Base-by-base conservation (phyloP, 2,329 filamentous ascomycete genomes). In the Dothistroma pini region DNA sequence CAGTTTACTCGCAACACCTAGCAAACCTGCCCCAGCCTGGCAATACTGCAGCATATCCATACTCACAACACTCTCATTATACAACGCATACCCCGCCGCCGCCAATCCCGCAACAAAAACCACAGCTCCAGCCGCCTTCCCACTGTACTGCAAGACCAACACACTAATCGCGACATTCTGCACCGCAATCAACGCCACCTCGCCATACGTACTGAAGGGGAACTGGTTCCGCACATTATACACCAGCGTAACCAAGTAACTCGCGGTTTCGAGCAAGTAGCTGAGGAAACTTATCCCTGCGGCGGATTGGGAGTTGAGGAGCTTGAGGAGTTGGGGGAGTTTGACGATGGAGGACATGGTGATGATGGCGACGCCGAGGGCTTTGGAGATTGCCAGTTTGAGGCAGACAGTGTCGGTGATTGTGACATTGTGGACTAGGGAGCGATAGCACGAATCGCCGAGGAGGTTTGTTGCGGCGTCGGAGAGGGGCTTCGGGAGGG, bases 141-240 rank as follows among this genome's bases (percentile, higher is more conserved):
- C 89, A 61, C 86, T 87, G 76, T 92, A 97, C 74, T 89, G 88
- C 75, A 99, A 80, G 48, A 99, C 92, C 70, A 97, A 77, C 54
- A 92, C 85, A 5, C 89, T 88, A 74, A 99, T 96, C 62, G 92
- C 85, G 49, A 97, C 85, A 77, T 99, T 96, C 80, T 99, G 95
- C 61, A 88, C 87, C 54, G 95, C 84, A 69, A 99, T 97, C 72
- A 97, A 82, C 41, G 90, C 92, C 31, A 91, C 93, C 84, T 99
- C 95, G 76, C 95, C 95, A 75, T 90, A 99, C 11, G 95, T 99
- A 83, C 89, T 96, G 79, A 99, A 97, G 2, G 95, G 93, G 70
- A 96, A 97, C 25, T 87, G 88, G 72, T 92, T 91, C 74, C 95
- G 91, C 67, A 90, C 83, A 76, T 96, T 96, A 82, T 99, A 99